phyloP scores from a whole-genome alignment of 1,139 yeast genomes.

The Diutina siamensis region DNA sequence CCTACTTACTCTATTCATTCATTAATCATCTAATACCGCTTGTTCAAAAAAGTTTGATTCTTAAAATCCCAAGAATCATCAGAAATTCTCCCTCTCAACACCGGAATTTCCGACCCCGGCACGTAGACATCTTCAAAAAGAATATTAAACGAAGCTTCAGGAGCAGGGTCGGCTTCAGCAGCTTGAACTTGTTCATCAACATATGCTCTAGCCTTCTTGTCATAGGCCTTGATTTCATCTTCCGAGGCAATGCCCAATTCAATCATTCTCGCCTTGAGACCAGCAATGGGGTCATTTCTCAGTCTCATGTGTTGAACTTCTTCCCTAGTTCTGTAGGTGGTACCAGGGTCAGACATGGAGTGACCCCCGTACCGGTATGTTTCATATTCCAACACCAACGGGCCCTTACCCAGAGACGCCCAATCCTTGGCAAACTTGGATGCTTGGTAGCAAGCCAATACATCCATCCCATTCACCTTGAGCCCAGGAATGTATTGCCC shows the following conservation, averaged over 20 bases:
- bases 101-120: slow-evolving; percentile 86
- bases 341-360: slow-evolving; percentile 99
- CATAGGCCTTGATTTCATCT: slow-evolving; percentile 87
- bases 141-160: slow-evolving; percentile 90
- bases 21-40: slow-evolving; percentile 24
- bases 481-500: slow-evolving; percentile 99
- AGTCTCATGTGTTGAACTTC: slow-evolving; percentile 99
- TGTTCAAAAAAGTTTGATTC: slow-evolving; percentile 58
- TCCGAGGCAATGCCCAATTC: slow-evolving; percentile 83
- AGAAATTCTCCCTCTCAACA: slow-evolving; percentile 91
- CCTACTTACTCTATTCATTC: neutral
- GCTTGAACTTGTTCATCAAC: slow-evolving; percentile 91
- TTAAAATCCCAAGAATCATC: slow-evolving; percentile 84
- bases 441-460: slow-evolving; percentile 89
- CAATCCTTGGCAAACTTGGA: slow-evolving; percentile 96
- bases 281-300: slow-evolving; percentile 94
- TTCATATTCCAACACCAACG: slow-evolving; percentile 90
- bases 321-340: slow-evolving; percentile 98
- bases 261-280: slow-evolving; percentile 76
- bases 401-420: slow-evolving; percentile 90
- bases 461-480: slow-evolving; percentile 98
- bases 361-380: slow-evolving; percentile 99
- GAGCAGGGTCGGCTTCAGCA: slow-evolving; percentile 91
- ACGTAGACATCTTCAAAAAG: slow-evolving; percentile 95
- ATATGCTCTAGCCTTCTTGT: slow-evolving; percentile 89